Evolutionary conservation across 176 grass and related monocot genomes (phyloP).

Genomic region (Stipa capillata): DNA sequence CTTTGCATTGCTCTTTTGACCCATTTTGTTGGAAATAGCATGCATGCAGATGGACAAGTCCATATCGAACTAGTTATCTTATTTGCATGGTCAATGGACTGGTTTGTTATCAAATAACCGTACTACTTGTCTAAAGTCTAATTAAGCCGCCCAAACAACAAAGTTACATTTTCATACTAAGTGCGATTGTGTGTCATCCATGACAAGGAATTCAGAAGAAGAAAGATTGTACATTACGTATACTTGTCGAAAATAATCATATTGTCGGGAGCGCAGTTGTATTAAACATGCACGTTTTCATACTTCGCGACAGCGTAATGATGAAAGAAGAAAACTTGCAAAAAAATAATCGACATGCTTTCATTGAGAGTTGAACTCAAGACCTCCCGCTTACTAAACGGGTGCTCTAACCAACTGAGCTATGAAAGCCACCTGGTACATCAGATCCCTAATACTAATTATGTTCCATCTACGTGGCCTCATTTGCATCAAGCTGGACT

Average conservation of each 20-base stretch:
- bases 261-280: no score
- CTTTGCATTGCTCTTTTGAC: neutral
- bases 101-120: neutral
- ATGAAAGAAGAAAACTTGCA: neutral
- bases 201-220: neutral
- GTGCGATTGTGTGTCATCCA: neutral
- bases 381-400: conserved; percentile 92
- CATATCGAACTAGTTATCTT: neutral
- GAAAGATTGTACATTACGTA: no score
- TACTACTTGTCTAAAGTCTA: neutral
- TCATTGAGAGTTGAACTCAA: conserved; percentile 84
- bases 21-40: neutral
- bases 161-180: neutral
- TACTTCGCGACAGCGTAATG: neutral
- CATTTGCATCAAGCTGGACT: no score
- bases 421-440: conserved; percentile 32
- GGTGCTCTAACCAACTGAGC: conserved; percentile 90
- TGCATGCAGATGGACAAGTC: neutral
- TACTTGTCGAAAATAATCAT: no score
- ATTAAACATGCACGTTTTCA: neutral
- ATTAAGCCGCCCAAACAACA: neutral
- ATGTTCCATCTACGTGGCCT: no score
- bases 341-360: conserved; percentile 24
- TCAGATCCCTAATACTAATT: no score
- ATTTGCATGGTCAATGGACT: neutral